Evolutionary conservation across 495 filamentous ascomycete species (phyloP), one percentile per base, ranked within the genome.

Genomic region (Mytilinidion resinicola): DNA sequence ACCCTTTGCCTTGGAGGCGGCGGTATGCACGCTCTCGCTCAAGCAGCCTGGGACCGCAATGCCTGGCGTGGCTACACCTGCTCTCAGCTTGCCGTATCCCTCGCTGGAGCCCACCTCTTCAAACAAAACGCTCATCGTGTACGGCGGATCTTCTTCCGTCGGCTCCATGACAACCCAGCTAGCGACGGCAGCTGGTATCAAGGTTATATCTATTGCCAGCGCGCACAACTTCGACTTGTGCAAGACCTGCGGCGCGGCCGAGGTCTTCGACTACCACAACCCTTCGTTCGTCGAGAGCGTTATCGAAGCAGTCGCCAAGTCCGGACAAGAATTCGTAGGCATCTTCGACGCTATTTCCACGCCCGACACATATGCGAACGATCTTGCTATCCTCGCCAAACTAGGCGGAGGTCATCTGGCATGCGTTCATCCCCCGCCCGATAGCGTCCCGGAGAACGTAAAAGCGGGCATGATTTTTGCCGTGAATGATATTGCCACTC

Each of bases 391-490:
- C 35, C 60, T 76, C 19, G 60, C 59, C 25, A 67, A 66, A 56
- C 59, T 75, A 38, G 64, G 68, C 12, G 73, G 73, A 34, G 73
- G 71, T 33, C 65, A 72, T 48, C 60, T 76, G 20, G 73, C 69
- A 20, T 70, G 63, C 59, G 49, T 59, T 20, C 71, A 72, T 62
- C 73, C 70, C 41, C 71, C 69, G 4, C 68, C 72, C 9, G 42
- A 55, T 4, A 58, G 68, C 14, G 57, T 72, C 10, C 72, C 72
- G 1, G 63, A 37, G n/a, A 75, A 73, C 55, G 70, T 78, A 21
- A 75, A 68, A 54, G 62, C 68, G 0, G 69, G 73, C 15, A 72
- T 76, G 74, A 75, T 77, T 44, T 77, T 77, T 57, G 73, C 70
- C n/a, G 71, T 76, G 35, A 71, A 75, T 38, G 76, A 78, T 51